Evolutionary conservation across 2,329 filamentous ascomycete genomes (phyloP).

Genomic region (Dactylellina leptospora): DNA sequence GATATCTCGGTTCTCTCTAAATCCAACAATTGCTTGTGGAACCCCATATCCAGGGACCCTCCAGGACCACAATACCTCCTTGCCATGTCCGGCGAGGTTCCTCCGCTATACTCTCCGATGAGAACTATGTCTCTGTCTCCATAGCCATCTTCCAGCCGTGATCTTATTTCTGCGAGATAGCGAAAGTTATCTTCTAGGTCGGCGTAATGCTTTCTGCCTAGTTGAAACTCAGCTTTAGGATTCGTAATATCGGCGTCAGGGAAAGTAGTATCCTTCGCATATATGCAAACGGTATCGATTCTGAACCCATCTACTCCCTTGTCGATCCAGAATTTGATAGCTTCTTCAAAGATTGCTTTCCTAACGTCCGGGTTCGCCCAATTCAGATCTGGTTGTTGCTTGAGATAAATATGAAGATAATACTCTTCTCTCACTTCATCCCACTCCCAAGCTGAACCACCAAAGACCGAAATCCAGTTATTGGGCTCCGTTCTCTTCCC

Average conservation of each 20-base stretch:
- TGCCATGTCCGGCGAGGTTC: no score
- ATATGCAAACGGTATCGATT: neutral
- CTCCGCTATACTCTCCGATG: no score
- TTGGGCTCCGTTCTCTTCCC: conserved; percentile 69
- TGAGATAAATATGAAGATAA: conserved; percentile 73
- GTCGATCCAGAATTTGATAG: neutral
- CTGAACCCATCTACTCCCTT: neutral
- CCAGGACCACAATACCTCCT: no score
- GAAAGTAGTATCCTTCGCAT: neutral
- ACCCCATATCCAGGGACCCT: no score
- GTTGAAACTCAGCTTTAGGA: neutral
- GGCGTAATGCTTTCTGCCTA: neutral
- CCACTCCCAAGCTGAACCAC: conserved; percentile 54
- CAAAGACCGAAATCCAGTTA: conserved; percentile 65
- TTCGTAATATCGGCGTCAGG: neutral
- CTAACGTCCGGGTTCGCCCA: conserved; percentile 77
- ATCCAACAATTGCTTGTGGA: no score
- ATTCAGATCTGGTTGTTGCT: conserved; percentile 81
- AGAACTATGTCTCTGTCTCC: no score
- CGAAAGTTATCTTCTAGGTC: no score
- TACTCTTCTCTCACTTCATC: conserved; percentile 65
- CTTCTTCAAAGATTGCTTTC: conserved; percentile 67
- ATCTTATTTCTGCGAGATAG: no score
- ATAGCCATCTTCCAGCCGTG: no score
- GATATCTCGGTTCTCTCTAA: no score